Evolutionary conservation across 257 asterid genomes (phyloP).

Genomic region (Verbena officinalis): DNA sequence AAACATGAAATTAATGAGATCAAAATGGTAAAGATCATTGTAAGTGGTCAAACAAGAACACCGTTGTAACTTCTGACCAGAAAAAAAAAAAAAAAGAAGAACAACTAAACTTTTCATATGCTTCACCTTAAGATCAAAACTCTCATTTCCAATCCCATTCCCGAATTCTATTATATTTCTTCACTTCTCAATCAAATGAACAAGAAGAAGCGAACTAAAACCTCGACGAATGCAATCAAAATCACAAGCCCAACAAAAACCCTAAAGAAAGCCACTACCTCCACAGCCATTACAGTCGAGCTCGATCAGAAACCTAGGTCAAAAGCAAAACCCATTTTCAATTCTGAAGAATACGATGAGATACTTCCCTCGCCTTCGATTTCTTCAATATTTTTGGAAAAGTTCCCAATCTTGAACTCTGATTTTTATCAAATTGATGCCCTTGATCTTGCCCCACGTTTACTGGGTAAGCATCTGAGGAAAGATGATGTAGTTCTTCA

Average conservation of each 20-base stretch:
- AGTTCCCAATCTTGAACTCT: constrained; percentile 47
- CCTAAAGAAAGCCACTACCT: constrained; percentile 34
- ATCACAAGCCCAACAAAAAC: constrained; percentile 29
- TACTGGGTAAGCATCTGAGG: constrained; percentile 86
- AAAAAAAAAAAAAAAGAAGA: background rate
- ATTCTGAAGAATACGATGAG: constrained; percentile 24
- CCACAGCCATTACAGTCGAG: constrained; percentile 25
- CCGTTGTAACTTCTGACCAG: too few relatives aligned
- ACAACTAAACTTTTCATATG: background rate
- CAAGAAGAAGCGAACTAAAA: constrained; percentile 37
- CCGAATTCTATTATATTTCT: constrained; percentile 11
- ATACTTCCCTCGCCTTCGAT: constrained; percentile 17
- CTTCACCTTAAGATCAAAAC: constrained; percentile 7
- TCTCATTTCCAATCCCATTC: background rate
- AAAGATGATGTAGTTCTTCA: constrained; percentile 85
- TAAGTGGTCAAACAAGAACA: too few relatives aligned
- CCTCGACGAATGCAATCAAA: constrained; percentile 25
- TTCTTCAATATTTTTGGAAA: constrained; percentile 31
- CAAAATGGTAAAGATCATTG: too few relatives aligned
- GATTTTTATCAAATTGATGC: constrained; percentile 89
- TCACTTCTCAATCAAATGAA: constrained; percentile 31
- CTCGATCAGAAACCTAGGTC: constrained; percentile 29
- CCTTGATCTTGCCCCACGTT: constrained; percentile 93
- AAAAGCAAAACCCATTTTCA: constrained; percentile 28
- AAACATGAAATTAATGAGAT: too few relatives aligned